These are phyloP conservation scores for Colletotrichum kahawae DNA, from an alignment of 2,329 filamentous ascomycete species.

Conservation along the genomic window DNA sequence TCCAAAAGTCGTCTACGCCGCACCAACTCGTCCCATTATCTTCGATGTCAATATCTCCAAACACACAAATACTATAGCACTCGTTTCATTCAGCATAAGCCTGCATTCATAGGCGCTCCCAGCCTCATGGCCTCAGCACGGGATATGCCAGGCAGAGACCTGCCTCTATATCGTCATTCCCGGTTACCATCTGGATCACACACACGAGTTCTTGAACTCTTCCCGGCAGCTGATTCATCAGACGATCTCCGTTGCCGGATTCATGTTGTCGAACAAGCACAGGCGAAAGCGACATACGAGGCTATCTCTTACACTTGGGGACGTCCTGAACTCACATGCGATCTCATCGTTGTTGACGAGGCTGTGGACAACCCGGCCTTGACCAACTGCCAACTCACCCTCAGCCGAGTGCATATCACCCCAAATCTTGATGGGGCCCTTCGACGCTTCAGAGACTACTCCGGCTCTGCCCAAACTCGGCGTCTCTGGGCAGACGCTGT, in stretches of 20 bases:
- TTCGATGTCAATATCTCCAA: too few relatives aligned
- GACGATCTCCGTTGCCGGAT: neutral
- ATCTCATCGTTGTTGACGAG: neutral
- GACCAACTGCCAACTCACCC: accelerated
- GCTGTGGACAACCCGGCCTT: accelerated
- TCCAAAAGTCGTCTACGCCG: too few relatives aligned
- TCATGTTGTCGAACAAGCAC: neutral
- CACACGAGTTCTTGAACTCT: neutral
- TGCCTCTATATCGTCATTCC: neutral
- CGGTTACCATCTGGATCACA: neutral
- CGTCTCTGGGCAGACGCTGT: neutral
- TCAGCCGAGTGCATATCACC: neutral
- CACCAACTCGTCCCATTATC: too few relatives aligned
- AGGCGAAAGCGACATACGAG: neutral
- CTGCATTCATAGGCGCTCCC: neutral
- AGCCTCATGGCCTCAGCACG: neutral
- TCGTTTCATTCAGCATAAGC: too few relatives aligned
- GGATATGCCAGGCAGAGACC: neutral
- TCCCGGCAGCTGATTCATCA: neutral
- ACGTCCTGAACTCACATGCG: neutral
- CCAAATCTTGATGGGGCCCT: neutral
- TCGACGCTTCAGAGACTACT: neutral
- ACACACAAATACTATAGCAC: too few relatives aligned
- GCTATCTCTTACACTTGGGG: neutral
- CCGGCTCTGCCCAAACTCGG: neutral